A percentile compares a stretch with the other conserved stretches of the same genome.
Evolutionary conservation across 768 basidiomycete genomes (phyloP).

Genomic region (Mycena alexandri): DNA sequence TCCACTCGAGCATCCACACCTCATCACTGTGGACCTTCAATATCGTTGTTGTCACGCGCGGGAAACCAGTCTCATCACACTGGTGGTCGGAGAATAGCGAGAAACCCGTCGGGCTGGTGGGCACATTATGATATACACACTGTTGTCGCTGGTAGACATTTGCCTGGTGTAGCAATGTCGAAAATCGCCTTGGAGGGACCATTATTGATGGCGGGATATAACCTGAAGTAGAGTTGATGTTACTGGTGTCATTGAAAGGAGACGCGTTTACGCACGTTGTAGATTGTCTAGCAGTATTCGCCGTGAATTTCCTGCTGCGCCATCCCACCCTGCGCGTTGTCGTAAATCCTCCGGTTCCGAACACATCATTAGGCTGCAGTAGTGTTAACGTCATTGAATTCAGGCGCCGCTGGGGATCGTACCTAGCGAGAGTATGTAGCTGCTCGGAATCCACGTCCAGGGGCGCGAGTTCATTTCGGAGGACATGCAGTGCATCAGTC

Average conservation of each 20-base stretch:
- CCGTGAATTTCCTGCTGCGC: conserved; percentile 84
- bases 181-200: conserved; percentile 92
- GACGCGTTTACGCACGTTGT: conserved; percentile 70
- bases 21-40: conserved; percentile 91
- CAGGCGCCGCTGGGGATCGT: conserved; percentile 36
- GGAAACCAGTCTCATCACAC: conserved; percentile 87
- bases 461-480: conserved; percentile 91
- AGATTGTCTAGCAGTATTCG: conserved; percentile 79
- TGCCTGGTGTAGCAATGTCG: conserved; percentile 88
- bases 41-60: conserved; percentile 86
- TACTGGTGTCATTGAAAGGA: too few relatives aligned
- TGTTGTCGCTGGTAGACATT: conserved; percentile 80
- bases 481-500: conserved; percentile 84
- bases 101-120: conserved; percentile 66
- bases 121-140: conserved; percentile 90
- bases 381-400: conserved; percentile 32
- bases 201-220: conserved; percentile 93
- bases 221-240: conserved; percentile 56
- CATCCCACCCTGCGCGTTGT: conserved; percentile 89
- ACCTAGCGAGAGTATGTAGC: conserved; percentile 92
- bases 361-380: conserved; percentile 90
- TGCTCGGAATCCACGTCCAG: conserved; percentile 83
- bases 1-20: conserved; percentile 97
- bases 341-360: conserved; percentile 86
- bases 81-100: conserved; percentile 91